These are phyloP conservation scores for Melaleuca alternifolia DNA, from an alignment of 345 rosid species.

Conservation along the genomic window DNA sequence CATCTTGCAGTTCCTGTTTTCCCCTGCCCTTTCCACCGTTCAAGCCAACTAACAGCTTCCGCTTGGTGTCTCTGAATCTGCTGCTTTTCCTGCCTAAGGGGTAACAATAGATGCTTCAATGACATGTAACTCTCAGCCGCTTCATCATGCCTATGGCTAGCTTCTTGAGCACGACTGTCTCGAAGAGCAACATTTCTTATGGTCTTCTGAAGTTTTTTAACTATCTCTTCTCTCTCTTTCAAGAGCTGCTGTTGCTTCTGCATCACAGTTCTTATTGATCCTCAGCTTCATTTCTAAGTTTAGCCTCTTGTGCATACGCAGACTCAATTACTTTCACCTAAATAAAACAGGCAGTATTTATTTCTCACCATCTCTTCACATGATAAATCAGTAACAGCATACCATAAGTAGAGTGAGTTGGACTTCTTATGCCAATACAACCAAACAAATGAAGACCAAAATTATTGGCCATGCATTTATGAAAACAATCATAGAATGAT, in stretches of 20 bases:
- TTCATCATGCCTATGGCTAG: constrained; percentile 35
- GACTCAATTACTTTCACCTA: constrained; percentile 42
- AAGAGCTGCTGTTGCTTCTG: constrained; percentile 31
- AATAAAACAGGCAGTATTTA: background rate
- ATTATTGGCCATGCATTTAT: background rate
- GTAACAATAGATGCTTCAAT: constrained; percentile 43
- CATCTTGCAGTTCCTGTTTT: constrained; percentile 28
- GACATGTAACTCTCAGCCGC: constrained; percentile 34
- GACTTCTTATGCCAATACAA: background rate
- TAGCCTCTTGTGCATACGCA: constrained; percentile 29
- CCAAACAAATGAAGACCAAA: background rate
- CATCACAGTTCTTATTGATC: constrained; percentile 14
- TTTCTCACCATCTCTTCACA: background rate
- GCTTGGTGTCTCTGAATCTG: constrained; percentile 42
- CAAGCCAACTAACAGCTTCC: constrained; percentile 65
- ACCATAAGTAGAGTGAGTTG: background rate
- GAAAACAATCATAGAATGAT: background rate
- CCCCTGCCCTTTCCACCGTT: constrained; percentile 49
- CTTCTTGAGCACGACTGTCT: constrained; percentile 40
- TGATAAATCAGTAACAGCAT: background rate
- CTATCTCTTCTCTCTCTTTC: constrained; percentile 32
- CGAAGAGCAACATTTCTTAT: constrained; percentile 45
- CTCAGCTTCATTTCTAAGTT: constrained; percentile 39
- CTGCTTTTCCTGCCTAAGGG: constrained; percentile 49
- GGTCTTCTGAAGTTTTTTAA: constrained; percentile 37